Base-by-base conservation (phyloP, 257 asterid species). In the Verbena officinalis region DNA sequence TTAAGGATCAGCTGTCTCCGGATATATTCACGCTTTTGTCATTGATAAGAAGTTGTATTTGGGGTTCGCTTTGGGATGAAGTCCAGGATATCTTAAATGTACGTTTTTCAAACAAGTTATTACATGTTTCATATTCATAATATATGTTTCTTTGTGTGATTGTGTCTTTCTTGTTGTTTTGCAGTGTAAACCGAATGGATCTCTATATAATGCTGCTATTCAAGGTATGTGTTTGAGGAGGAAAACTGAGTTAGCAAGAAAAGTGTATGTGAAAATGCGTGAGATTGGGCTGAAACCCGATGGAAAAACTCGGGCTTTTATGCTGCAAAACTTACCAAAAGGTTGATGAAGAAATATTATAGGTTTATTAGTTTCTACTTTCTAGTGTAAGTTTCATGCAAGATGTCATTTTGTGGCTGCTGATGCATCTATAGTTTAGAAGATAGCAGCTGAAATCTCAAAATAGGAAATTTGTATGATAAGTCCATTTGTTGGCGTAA, bases 11-110 rank as follows among this genome's bases (percentile, higher is more conserved):
- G 14, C 77, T 13, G 56, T 60, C 74, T 42, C 95, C 99, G 0
- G 95, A 93, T 52, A 40, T 80, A 24, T 93, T 93, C 79, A 93
- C 97, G 58, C 71, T 76, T 43, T 66, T 84, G 68, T 79, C 97
- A 9, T 72, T 93, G 49, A 73, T 90, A 59, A 75, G 97, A 70
- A 68, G 83, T n/a, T 93, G 95, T 70, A 76, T 86, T 5, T 86
- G 97, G 96, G 97, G 92, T 59, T 90, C 95, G 33, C 87, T 79
- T 17, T 93, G 92, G 89, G 62, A 72, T 52, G 88, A 93, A 74
- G 83, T 85, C 12, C 83, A 84, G 74, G 82, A 83, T 16, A 86
- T 93, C 24, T 59, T 93, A n/a, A 81, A 81, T 45, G 98, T 86
- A 76, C 55, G 94, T 73, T 46, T n/a, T 48, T 67, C 59, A 49